Percentiles rank a stretch among this genome's conserved stretches.
Conservation (phyloP, 768 basidiomycete genomes). For the Mycena capillaripes region DNA sequence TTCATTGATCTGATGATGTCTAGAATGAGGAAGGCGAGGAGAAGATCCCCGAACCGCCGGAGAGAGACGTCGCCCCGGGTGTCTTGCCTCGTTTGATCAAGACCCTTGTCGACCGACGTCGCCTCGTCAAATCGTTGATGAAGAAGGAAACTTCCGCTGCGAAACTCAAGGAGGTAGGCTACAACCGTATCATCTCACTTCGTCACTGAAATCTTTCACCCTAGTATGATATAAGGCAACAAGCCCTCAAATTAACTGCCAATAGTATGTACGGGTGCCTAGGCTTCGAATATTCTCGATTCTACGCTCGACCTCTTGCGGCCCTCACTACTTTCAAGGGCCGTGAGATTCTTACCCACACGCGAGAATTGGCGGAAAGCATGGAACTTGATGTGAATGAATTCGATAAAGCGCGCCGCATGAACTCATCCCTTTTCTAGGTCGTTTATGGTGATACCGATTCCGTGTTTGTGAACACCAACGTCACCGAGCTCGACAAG, state of each 20-base stretch:
- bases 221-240: conserved; percentile 97
- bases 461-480: conserved; percentile 98
- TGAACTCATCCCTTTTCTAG: conserved; percentile 54
- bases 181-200: background rate
- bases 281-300: conserved; percentile 96
- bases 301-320: conserved; percentile 97
- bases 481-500: conserved; percentile 88
- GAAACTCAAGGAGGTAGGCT: conserved; percentile 85
- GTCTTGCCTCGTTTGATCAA: conserved; percentile 98
- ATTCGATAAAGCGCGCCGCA: background rate
- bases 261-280: conserved; percentile 99
- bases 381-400: conserved; percentile 86
- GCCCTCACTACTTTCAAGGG: conserved; percentile 98
- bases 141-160: conserved; percentile 84
- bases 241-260: conserved; percentile 96
- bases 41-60: conserved; percentile 91
- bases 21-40: conserved; percentile 71
- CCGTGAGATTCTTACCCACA: conserved; percentile 95
- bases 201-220: background rate
- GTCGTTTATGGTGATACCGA: conserved; percentile 99
- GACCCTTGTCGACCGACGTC: conserved; percentile 91
- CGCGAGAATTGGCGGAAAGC: conserved; percentile 92
- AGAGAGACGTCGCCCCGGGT: conserved; percentile 78
- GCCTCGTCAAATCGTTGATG: conserved; percentile 94
- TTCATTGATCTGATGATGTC: conserved; percentile 10